Evolutionary conservation across 2,329 filamentous ascomycete genomes (phyloP), one percentile per base, ranked within the genome.

Genomic region (Diaporthe batatas): DNA sequence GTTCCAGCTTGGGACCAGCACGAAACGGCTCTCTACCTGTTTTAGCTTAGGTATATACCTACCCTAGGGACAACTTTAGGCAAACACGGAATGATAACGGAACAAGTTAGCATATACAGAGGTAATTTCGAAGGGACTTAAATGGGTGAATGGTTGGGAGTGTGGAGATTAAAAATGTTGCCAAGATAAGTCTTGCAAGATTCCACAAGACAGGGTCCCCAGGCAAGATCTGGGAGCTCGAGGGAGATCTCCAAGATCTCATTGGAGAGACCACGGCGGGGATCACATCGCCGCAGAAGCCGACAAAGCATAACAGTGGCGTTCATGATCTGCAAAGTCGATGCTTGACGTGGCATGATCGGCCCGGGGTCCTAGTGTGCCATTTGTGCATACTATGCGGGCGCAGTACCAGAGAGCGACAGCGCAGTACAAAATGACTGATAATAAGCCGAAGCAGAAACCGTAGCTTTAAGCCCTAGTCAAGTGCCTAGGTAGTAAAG

Each of bases 281-380:
- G 44, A 18, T 65, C 36, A 12, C 58, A 64, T 47, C 25, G 29
- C 39, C 39, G 11, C 25, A 32, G 5, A 47, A 32, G 58, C 58
- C 62, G 62, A 51, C 44, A 65, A 51, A 51, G 62, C 49, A 51
- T 65, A 51, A 65, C 12, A 51, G 36, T 39, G 62, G 42, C 12
- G 44, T 65, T 12, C 25, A 64, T 65, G 59, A 64, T 49, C 42
- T 49, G 25, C 42, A n/a, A 25, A 49, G 42, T 16, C 32, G 42
- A 49, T 49, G 25, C n/a, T 18, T 18, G 25, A 49, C 21, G 25
- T 34, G 16, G 3, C 16, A 36, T 23, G 42, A 51, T 51, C 21
- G 44, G 29, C 29, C 29, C 29, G 29, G 29, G 21, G 6, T 2
- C 6, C 29, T 23, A n/a, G 16, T 47, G 44, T n/a, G n/a, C n/a